Evolutionary conservation across 2,329 filamentous ascomycete genomes (phyloP), one percentile per base, ranked within the genome.

Genomic region (Phialemoniopsis sp.): DNA sequence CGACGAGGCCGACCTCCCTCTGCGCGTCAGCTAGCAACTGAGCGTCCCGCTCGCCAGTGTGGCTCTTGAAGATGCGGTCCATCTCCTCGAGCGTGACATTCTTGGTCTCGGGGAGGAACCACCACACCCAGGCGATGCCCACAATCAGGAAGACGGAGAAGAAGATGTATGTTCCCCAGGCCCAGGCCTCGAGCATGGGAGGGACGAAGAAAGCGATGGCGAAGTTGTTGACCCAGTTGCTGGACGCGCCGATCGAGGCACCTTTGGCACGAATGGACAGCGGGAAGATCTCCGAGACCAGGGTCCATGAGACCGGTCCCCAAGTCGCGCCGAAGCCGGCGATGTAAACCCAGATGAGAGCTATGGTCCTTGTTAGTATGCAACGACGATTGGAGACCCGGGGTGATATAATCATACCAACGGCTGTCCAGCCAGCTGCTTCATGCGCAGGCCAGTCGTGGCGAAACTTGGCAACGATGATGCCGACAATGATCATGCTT

Each of bases 131-230:
- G 6, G 69, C 50, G 19, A 68, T 63, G 2, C 72, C 66, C 3
- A 57, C 52, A 6, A 69, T 57, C 26, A 74, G 71, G 34, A 74
- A 65, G 0, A 62, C 63, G 5, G 70, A 70, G 46, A 80, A 80
- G 60, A 80, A 78, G 44, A 76, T 73, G 50, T 76, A 79, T 0
- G 72, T 73, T 13, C 73, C 74, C 54, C 67, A 77, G n/a, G 60
- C 48, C 44, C 63, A 66, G 21, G 45, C 45, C 26, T 50, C 48
- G 8, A 66, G 48, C 60, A 67, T 73, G 9, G 63, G 57, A 4
- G 66, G 66, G 0, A 67, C 63, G 31, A 63, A 67, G 29, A 72
- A 64, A 4, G 66, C 68, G 12, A 73, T 63, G 39, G 64, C 60
- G 32, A 73, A 73, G 47, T 72, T 70, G 53, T 62, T 66, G 30